Base-by-base conservation (phyloP, 768 basidiomycete genomes). In the Boletus sensibilis region DNA sequence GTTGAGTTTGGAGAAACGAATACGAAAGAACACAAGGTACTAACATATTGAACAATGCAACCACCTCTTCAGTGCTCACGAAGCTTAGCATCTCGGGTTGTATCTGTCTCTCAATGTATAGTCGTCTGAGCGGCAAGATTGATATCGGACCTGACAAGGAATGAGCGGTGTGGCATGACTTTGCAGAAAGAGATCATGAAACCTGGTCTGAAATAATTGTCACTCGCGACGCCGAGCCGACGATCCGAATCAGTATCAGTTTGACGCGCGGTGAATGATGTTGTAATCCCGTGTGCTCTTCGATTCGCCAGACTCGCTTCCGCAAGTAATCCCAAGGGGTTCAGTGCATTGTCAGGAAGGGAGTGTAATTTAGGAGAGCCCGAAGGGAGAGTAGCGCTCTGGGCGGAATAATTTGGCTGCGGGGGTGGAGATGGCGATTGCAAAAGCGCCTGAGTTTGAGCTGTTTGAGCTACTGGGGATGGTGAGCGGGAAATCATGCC, bases 31-130 rank as follows among this genome's bases (percentile, higher is more conserved):
- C 16, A 14, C n/a, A 52, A 38, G 56, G 55, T 21, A 81, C 87
- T 60, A 55, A 92, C 90, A 98, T 92, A 68, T 90, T 81, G 74
- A 98, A 98, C 53, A 98, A 76, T 5, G 86, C 88, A 20, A 94
- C 85, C 39, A 98, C 95, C 67, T 98, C 93, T 25, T 96, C 92
- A 0, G 89, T 90, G 53, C 78, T 78, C 3, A 93, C 88, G 61
- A 96, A 95, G 60, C 79, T 92, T 39, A 98, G 77, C 85, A 97
- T 95, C 66, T 97, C 95, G 0, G 95, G 95, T 64, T 94, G 93
- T 31, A 94, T 75, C 69, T 94, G 90, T 23, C 91, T 83, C 72
- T 94, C 91, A 50, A 95, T 95, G 69, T 85, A 90, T 56, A 94
- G 71, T 50, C 90, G 78, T 31, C 91, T 83, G 41, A 94, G 79